Evolutionary conservation across 805 yeast genomes (phyloP).

Genomic region (Ogataea philodendri): DNA sequence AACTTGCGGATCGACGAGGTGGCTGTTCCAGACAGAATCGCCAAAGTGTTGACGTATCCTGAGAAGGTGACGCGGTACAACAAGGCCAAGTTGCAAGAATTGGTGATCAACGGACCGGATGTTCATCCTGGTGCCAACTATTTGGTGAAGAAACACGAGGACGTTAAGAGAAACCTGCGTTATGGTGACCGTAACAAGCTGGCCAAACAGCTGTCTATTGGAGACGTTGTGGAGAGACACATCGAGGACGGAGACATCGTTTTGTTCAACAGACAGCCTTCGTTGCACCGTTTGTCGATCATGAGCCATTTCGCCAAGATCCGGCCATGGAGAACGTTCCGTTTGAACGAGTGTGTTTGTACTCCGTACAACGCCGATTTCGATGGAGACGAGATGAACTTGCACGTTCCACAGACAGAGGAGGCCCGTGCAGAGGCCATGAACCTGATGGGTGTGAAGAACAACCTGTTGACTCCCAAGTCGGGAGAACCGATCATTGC

Average conservation of each 20-base stretch:
- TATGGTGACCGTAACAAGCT: conserved; percentile 81
- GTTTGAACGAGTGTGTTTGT: conserved; percentile 97
- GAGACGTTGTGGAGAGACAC: conserved; percentile 95
- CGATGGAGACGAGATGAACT: conserved; percentile 99
- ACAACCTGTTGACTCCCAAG: conserved; percentile 90
- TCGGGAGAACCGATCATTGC: conserved; percentile 99
- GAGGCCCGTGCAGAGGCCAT: conserved; percentile 99
- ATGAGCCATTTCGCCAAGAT: conserved; percentile 93
- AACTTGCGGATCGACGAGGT: conserved; percentile 93
- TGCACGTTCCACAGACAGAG: conserved; percentile 98
- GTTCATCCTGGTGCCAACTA: conserved; percentile 97
- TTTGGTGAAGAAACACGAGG: conserved; percentile 76
- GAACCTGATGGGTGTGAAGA: conserved; percentile 95
- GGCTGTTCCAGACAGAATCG: conserved; percentile 96
- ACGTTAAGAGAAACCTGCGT: conserved; percentile 80
- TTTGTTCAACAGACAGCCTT: conserved; percentile 95
- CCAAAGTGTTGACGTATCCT: conserved; percentile 93
- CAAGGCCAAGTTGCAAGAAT: conserved; percentile 66
- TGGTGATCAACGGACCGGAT: conserved; percentile 82
- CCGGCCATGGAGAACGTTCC: conserved; percentile 96
- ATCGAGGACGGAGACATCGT: conserved; percentile 97
- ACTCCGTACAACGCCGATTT: conserved; percentile 99
- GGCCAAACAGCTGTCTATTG: conserved; percentile 74
- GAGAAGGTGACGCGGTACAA: conserved; percentile 92
- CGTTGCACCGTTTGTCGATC: conserved; percentile 90